Evolutionary conservation across 768 basidiomycete species (phyloP), one percentile per base, ranked within the genome.

Genomic region (Suillus variegatus): DNA sequence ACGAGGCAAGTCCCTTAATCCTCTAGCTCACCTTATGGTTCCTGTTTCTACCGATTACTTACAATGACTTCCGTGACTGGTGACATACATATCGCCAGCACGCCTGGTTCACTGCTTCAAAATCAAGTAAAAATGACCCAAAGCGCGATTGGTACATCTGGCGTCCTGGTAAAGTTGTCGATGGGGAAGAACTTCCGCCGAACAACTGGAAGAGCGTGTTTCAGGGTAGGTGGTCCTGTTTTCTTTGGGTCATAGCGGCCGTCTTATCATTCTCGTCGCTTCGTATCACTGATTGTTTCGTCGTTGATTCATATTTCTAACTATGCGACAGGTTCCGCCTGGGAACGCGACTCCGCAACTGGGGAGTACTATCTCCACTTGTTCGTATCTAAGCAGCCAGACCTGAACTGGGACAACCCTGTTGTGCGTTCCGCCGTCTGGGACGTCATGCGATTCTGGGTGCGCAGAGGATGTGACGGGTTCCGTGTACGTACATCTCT

Each of bases 101-200:
- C 69, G 81, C 79, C 13, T 93, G 92, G 91, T 93, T 92, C 77
- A 66, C 81, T 40, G 79, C 85, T 69, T 88, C 89, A 32, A 84
- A 68, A 73, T 81, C 76, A 72, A 85, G 78, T 56, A 79, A 79
- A 60, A 73, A 78, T 8, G 80, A 84, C 70, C 82, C 86, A 0
- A 91, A 89, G 74, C 83, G 90, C 16, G 85, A 92, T 71, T 92
- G 89, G 89, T 93, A 91, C 75, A 82, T 89, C 66, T 92, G 91
- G 91, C 82, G 85, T 18, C 85, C 87, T 4, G 84, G 88, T 3
- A 82, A 77, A 67, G 84, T 86, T 65, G 77, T 77, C 16, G 74
- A 81, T 4, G 89, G 90, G 1, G 78, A 83, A 55, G 82, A 83
- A 28, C 76, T 79, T 2, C 87, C 89, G 7, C 91, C 91, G 0